Conservation (phyloP, 169 alveolate genomes). For the Plasmodium adleri region DNA sequence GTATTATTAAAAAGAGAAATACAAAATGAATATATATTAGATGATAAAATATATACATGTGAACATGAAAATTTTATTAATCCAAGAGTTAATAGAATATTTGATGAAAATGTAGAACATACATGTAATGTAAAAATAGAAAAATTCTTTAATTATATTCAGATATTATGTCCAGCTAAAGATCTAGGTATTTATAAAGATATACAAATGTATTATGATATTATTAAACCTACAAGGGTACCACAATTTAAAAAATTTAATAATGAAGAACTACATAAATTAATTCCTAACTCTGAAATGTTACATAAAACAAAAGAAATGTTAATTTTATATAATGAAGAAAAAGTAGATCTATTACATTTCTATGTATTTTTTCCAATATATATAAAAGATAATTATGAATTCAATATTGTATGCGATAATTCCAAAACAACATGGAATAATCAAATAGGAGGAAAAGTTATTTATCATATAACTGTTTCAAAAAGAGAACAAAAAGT, state of each 20-base stretch:
- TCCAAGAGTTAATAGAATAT: slow-evolving; percentile 15
- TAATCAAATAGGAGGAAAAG: slow-evolving; percentile 16
- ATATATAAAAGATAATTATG: slow-evolving; percentile 14
- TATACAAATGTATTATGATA: slow-evolving; percentile 13
- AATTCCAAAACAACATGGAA: slow-evolving; percentile 6
- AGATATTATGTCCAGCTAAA: slow-evolving; percentile 35
- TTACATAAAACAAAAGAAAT: slow-evolving; percentile 20
- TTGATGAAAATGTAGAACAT: slow-evolving; percentile 7
- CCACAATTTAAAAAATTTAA: background rate
- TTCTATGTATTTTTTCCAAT: slow-evolving; percentile 47
- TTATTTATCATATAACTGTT: slow-evolving; percentile 11
- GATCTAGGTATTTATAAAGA: slow-evolving; percentile 16
- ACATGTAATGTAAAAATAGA: slow-evolving; percentile 23
- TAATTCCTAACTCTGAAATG: slow-evolving; percentile 50
- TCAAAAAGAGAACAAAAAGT: slow-evolving; percentile 41
- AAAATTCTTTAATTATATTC: slow-evolving; percentile 11
- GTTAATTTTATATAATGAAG: background rate
- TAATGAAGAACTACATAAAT: slow-evolving; percentile 6
- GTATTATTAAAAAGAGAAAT: background rate
- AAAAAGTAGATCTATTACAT: slow-evolving; percentile 25
- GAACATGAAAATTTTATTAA: slow-evolving; percentile 9
- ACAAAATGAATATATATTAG: slow-evolving; percentile 5
- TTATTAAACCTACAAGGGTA: slow-evolving; percentile 16
- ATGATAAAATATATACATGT: slow-evolving; percentile 16
- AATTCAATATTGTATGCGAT: slow-evolving; percentile 39